phyloP scores from a whole-genome alignment of 192 early-diverging fungal genomes.

The Piromyces finnis region DNA sequence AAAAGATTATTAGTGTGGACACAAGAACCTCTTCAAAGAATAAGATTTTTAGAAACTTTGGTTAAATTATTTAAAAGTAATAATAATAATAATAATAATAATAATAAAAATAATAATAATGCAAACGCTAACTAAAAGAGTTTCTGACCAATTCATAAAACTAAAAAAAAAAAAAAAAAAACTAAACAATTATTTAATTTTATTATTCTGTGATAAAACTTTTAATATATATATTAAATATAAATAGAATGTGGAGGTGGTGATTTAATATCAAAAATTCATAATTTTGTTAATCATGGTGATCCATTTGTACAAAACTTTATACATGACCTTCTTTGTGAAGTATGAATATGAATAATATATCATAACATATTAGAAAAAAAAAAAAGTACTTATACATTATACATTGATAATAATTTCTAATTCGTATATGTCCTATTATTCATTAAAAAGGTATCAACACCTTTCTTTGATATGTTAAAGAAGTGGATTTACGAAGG shows the following conservation, averaged over 20 bases:
- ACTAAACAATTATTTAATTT: no score
- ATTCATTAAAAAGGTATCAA: conserved; percentile 37
- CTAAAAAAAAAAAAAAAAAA: no score
- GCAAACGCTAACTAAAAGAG: no score
- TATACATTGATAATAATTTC: no score
- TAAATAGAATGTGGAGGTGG: conserved; percentile 43
- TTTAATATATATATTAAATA: background rate
- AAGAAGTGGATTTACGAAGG: conserved; percentile 85
- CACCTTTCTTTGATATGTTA: conserved; percentile 83
- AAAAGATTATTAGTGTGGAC: conserved; percentile 79
- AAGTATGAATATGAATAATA: no score
- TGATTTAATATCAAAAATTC: conserved; percentile 50
- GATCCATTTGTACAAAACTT: conserved; percentile 74
- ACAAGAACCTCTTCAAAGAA: conserved; percentile 49
- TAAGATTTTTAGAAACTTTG: conserved; percentile 55
- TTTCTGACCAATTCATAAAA: no score
- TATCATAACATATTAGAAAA: no score
- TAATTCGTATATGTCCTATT: no score
- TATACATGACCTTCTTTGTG: conserved; percentile 50
- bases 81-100: background rate
- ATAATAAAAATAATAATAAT: conserved; percentile 6
- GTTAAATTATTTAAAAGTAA: conserved; percentile 40
- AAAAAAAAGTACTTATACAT: background rate
- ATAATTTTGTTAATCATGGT: conserved; percentile 72
- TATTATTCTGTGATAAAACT: no score